These are phyloP conservation scores for Ganoderma lucidum DNA, from an alignment of 1,284 basidiomycete species.

Conservation along the genomic window DNA sequence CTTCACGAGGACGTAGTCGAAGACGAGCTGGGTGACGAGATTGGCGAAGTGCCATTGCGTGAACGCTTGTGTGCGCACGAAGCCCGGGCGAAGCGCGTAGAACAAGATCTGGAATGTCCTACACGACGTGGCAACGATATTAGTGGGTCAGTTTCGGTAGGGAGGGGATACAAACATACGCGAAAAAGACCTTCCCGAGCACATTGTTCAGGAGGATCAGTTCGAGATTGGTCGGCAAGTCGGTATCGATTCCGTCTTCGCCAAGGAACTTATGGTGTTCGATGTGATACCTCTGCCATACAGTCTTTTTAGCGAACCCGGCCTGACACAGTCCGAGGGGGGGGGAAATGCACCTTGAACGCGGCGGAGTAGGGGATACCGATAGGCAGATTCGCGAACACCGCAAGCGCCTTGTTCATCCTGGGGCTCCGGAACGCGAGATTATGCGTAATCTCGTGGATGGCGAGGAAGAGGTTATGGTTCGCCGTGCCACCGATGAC, in stretches of 20 bases:
- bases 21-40: constrained; percentile 71
- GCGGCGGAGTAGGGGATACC: constrained; percentile 95
- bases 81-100: constrained; percentile 96
- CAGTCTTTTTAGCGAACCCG: constrained; percentile 17
- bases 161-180: constrained; percentile 58
- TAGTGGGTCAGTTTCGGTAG: not conserved
- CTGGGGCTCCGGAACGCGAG: constrained; percentile 88
- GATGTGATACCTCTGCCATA: constrained; percentile 82
- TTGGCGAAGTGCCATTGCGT: constrained; percentile 91
- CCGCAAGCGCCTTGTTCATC: constrained; percentile 88
- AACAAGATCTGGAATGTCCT: constrained; percentile 99
- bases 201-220: constrained; percentile 92
- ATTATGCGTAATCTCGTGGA: constrained; percentile 99
- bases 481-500: constrained; percentile 93
- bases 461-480: constrained; percentile 97
- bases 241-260: constrained; percentile 97
- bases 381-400: constrained; percentile 93
- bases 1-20: constrained; percentile 76
- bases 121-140: constrained; percentile 11
- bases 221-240: constrained; percentile 90
- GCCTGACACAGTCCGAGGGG: not conserved
- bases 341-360: constrained; percentile 77
- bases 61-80: constrained; percentile 85
- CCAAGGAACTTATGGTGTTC: constrained; percentile 96
- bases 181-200: constrained; percentile 97